Percentiles rank a stretch among this genome's conserved stretches.
phyloP scores from a whole-genome alignment of 2,329 filamentous ascomycete species.

The Colletotrichum salicis region DNA sequence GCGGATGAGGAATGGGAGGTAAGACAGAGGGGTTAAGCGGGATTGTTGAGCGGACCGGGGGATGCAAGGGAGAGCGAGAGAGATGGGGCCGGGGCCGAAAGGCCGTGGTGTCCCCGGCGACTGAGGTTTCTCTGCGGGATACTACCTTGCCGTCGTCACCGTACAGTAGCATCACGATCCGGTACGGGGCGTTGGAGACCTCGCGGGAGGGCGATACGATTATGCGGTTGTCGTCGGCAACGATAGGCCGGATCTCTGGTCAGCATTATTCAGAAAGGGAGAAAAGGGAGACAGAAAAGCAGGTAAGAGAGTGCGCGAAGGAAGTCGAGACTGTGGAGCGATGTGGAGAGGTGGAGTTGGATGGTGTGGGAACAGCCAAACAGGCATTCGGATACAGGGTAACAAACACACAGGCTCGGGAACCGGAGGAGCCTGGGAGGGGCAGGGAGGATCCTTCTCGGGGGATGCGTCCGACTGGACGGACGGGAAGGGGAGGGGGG shows the following conservation, averaged over 20 bases:
- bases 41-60: neutral
- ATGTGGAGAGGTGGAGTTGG: neutral
- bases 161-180: neutral
- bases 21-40: neutral
- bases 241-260: neutral
- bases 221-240: neutral
- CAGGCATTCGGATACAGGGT: too few relatives aligned
- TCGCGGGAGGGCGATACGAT: neutral
- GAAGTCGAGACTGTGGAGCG: too few relatives aligned
- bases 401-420: too few relatives aligned
- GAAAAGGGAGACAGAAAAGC: neutral
- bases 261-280: neutral
- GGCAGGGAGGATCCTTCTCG: slow-evolving; percentile 21
- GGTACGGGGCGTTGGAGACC: neutral
- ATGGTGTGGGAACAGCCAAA: neutral
- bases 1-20: neutral
- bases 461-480: slow-evolving; percentile 16
- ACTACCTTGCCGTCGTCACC: neutral
- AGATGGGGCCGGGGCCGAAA: neutral
- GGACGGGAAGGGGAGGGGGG: slow-evolving; percentile 2
- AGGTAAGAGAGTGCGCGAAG: too few relatives aligned
- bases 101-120: too few relatives aligned
- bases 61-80: neutral
- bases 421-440: neutral
- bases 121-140: neutral